These are phyloP conservation scores for Solanum appendiculatum DNA, from an alignment of 257 asterid species.

Conservation along the genomic window DNA sequence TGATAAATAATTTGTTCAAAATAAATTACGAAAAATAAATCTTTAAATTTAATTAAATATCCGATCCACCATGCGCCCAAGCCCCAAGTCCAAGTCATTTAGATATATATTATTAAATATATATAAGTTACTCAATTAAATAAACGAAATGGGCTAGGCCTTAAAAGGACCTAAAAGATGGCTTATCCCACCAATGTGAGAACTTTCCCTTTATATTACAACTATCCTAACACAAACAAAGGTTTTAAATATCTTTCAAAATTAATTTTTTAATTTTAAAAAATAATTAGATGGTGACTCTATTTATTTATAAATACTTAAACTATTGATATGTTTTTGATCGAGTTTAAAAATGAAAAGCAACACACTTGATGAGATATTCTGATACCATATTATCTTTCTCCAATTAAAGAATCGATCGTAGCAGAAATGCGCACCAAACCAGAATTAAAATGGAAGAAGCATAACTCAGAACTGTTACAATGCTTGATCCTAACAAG, in stretches of 20 bases:
- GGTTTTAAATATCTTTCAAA: background rate
- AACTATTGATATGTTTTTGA: background rate
- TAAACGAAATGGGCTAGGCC: background rate
- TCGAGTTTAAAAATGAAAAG: background rate
- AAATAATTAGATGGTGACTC: background rate
- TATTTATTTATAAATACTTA: background rate
- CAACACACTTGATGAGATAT: no score
- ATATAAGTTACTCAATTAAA: no score
- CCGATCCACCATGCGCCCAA: fast-evolving
- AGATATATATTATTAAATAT: no score
- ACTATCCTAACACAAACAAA: background rate
- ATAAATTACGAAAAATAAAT: no score
- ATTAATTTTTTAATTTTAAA: no score
- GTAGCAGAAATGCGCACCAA: background rate
- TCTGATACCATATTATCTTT: background rate
- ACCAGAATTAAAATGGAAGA: no score
- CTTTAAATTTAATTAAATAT: no score
- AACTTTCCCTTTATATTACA: background rate
- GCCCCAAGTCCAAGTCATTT: no score
- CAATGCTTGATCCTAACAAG: background rate
- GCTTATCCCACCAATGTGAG: no score
- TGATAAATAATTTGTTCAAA: background rate
- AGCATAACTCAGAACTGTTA: no score
- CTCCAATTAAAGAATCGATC: no score
- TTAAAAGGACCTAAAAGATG: background rate